Percentiles rank a stretch among this genome's conserved stretches.
Evolutionary conservation across 129 eudicot genomes (phyloP).

Genomic region (Apium graveolens): DNA sequence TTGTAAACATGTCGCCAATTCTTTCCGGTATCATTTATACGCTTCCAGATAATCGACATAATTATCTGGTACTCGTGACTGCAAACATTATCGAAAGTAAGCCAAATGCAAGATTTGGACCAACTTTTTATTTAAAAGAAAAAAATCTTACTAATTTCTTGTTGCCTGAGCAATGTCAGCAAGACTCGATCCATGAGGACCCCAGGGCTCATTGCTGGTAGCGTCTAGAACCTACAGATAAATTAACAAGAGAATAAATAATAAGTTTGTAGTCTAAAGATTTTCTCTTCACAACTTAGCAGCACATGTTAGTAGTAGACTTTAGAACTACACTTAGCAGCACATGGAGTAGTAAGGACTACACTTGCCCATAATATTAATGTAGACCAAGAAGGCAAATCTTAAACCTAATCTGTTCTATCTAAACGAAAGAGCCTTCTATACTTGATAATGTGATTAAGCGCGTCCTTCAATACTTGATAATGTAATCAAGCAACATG

Average conservation of each 20-base stretch:
- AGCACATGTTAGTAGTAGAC: conserved; percentile 1
- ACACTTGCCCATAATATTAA: background rate
- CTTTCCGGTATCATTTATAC: conserved; percentile 83
- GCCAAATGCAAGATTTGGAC: background rate
- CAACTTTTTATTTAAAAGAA: background rate
- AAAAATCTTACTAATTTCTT: conserved; percentile 66
- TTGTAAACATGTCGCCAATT: conserved; percentile 99
- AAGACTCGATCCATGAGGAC: conserved; percentile 98
- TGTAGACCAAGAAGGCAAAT: background rate
- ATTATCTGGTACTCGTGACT: conserved; percentile 98
- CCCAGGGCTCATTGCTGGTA: conserved; percentile 99
- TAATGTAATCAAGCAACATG: background rate
- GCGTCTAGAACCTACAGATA: conserved; percentile 81
- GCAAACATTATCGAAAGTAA: conserved; percentile 26
- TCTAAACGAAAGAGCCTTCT: background rate
- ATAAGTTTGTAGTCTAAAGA: background rate
- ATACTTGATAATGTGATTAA: background rate
- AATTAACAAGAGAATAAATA: background rate
- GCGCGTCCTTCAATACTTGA: background rate
- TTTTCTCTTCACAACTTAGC: background rate
- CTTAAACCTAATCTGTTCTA: background rate
- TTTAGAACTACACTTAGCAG: background rate
- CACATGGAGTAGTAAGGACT: background rate
- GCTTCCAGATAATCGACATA: conserved; percentile 89
- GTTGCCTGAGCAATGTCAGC: conserved; percentile 94